Percentiles rank a stretch among this genome's conserved stretches.
These are phyloP conservation scores for Saccharomycopsis malanga DNA, from an alignment of 805 yeast species.

Conservation along the genomic window DNA sequence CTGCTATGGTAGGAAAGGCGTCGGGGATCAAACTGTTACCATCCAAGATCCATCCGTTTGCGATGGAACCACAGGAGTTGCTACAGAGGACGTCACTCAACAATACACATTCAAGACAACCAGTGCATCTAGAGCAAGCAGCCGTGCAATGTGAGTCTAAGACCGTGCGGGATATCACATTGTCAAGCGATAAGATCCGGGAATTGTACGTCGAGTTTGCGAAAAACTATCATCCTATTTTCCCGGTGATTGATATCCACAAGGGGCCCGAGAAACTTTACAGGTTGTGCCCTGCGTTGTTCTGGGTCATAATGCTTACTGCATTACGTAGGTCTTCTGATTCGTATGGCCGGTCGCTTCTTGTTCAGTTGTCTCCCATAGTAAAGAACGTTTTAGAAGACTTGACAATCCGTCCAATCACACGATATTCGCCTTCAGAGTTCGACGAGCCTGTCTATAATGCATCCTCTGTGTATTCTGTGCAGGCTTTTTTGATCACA, in stretches of 20 bases:
- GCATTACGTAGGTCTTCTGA: slow-evolving; percentile 59
- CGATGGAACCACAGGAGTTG: background rate
- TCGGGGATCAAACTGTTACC: background rate
- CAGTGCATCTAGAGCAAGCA: slow-evolving; percentile 1
- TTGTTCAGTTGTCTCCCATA: slow-evolving; percentile 56
- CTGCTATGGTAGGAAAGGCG: too few species aligned
- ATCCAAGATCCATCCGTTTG: too few species aligned
- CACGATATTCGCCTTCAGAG: slow-evolving; percentile 73
- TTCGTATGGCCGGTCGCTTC: slow-evolving; percentile 35
- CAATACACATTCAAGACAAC: background rate
- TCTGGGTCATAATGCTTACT: slow-evolving; percentile 89
- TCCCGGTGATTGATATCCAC: slow-evolving; percentile 80
- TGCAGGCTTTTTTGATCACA: slow-evolving; percentile 83
- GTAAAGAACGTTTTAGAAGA: slow-evolving; percentile 78
- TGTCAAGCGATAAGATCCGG: slow-evolving; percentile 54
- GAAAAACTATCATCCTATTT: slow-evolving; percentile 68
- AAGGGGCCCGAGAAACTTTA: slow-evolving; percentile 80
- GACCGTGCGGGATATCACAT: slow-evolving; percentile 57
- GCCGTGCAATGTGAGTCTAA: slow-evolving; percentile 50
- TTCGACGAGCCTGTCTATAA: slow-evolving; percentile 77
- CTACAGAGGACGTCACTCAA: background rate
- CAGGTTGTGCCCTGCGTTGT: slow-evolving; percentile 75
- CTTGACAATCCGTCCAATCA: slow-evolving; percentile 83
- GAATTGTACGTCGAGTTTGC: slow-evolving; percentile 64
- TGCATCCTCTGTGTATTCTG: slow-evolving; percentile 87